Percentiles rank a stretch among this genome's conserved stretches.
These are phyloP conservation scores for Myriosclerotinia scirpicola DNA, from an alignment of 2,329 filamentous ascomycete genomes.

Conservation along the genomic window DNA sequence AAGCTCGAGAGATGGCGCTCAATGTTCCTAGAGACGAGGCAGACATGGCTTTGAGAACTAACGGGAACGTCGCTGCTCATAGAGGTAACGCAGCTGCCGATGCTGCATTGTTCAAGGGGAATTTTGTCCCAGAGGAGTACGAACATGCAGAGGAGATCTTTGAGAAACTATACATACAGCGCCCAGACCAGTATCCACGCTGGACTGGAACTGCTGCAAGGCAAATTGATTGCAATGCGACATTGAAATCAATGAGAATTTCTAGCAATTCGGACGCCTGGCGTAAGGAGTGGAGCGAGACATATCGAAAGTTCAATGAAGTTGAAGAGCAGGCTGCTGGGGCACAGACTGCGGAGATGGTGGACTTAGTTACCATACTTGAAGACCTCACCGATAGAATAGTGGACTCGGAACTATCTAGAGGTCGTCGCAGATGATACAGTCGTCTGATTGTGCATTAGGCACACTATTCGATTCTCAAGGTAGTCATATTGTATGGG, in stretches of 20 bases:
- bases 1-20: conserved; percentile 2
- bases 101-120: conserved; percentile 1
- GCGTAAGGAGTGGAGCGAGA: not conserved
- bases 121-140: not conserved
- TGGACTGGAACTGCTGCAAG: not conserved
- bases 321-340: not conserved
- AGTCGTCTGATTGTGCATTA: fast-evolving
- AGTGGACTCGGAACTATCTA: not conserved
- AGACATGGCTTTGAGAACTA: not conserved
- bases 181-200: not conserved
- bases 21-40: not conserved
- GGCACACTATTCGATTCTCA: not conserved
- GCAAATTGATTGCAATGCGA: not conserved
- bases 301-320: not conserved
- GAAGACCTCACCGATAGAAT: not conserved
- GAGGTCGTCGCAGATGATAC: conserved; percentile 4
- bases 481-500: not conserved
- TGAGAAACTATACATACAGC: not conserved
- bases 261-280: not conserved
- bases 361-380: not conserved
- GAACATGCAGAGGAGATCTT: not conserved
- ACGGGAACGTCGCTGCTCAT: conserved; percentile 23
- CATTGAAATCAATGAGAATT: not conserved
- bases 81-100: not conserved
- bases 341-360: fast-evolving